Base-by-base conservation (phyloP, 257 asterid genomes). In the Cruciata laevipes region DNA sequence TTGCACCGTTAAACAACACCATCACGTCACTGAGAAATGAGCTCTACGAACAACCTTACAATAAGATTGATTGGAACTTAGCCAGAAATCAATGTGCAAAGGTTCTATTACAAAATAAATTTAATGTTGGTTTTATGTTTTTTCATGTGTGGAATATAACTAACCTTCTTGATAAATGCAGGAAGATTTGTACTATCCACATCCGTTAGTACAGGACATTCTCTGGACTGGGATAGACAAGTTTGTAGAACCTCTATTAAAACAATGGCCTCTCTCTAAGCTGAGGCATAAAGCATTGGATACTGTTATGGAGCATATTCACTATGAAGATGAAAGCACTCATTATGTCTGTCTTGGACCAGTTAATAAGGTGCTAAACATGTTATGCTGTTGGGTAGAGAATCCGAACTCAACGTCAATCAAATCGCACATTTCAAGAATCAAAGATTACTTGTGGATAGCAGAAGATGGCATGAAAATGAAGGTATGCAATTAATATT, bases 391-490 rank as follows among this genome's bases (percentile, higher is more conserved):
- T 69, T 86, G 96, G 96, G 78, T 86, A 10, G 85, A 84, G 25
- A 79, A 81, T 61, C 88, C 89, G 4, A 61, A 74, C 58, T 86
- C 96, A 1, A 4, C 20, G 24, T 77, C 87, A 3, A 56, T 78
- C 42, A 79, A 71, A 70, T 74, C 66, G 14, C 96, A 89, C 69
- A 71, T 89, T 20, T 71, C 94, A 32, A 83, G 96, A 76, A 52
- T 86, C 23, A 81, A 84, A 71, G 96, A 89, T 58, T 86, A 89
- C 72, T 80, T 86, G 13, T 89, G 96, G 96, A 58, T 86, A 55
- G 95, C 96, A 31, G 96, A 89, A 81, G 96, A 89, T 79, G 96
- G 96, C 78, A 89, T 89, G 91, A 89, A 89, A 78, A 89, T 89
- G 94, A 83, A 82, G 89, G 92, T 87, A 13, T 2, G 23, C 23